These are phyloP conservation scores for Solanum arcanum DNA, from an alignment of 257 asterid genomes.

Conservation along the genomic window DNA sequence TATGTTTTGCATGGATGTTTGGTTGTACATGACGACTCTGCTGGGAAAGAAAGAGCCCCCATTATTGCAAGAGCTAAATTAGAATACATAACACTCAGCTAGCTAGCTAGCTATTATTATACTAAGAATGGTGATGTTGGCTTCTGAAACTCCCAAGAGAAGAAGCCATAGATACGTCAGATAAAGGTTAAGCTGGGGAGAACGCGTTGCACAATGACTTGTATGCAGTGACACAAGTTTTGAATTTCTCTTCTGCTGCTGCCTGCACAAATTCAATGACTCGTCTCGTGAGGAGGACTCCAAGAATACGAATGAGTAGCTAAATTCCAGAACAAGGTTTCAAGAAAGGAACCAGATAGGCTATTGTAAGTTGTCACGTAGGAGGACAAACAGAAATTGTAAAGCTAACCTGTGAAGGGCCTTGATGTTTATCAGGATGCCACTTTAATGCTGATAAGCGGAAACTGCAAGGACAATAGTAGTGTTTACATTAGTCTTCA, in stretches of 20 bases:
- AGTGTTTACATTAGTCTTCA: neutral
- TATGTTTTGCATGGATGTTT: neutral
- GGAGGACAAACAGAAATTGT: too few species aligned
- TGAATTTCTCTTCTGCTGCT: constrained; percentile 72
- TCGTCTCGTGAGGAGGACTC: neutral
- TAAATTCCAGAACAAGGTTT: neutral
- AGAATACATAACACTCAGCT: neutral
- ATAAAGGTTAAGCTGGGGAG: constrained; percentile 19
- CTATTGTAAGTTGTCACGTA: neutral
- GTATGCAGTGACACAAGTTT: constrained; percentile 66
- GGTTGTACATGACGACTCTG: neutral
- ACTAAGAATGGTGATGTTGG: neutral
- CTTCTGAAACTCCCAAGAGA: neutral
- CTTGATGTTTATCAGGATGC: constrained; percentile 95
- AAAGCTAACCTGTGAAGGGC: constrained; percentile 53
- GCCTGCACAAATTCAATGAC: constrained; percentile 27
- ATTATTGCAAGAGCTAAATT: neutral
- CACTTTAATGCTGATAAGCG: constrained; percentile 76
- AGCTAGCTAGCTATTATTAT: neutral
- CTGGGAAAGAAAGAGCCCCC: neutral
- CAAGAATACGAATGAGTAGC: neutral
- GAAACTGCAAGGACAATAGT: constrained; percentile 41
- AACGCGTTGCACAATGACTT: constrained; percentile 53
- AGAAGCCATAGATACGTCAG: neutral
- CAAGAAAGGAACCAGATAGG: neutral